phyloP scores from a whole-genome alignment of 1,139 yeast genomes.

The Hemisphaericaspora lyxosophila region DNA sequence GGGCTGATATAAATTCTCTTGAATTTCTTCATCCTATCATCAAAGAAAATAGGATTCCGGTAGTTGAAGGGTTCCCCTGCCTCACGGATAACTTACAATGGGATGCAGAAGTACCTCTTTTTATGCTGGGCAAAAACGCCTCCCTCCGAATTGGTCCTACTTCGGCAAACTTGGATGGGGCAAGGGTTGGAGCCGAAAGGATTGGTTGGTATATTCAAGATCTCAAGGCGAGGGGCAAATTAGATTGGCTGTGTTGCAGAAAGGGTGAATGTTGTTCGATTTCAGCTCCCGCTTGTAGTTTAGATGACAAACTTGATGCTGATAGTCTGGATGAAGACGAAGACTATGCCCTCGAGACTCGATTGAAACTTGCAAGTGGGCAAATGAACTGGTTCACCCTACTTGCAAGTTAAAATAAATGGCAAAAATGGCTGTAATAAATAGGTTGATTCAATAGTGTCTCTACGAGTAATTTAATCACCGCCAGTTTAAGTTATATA shows the following conservation, averaged over 20 bases:
- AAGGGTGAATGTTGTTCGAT: slow-evolving; percentile 1
- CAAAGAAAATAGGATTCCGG: slow-evolving; percentile 27
- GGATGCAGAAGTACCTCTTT: slow-evolving; percentile 40
- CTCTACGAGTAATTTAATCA: no score
- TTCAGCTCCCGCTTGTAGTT: neutral
- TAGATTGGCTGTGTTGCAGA: slow-evolving; percentile 21
- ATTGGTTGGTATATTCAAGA: slow-evolving; percentile 42
- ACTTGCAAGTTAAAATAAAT: slow-evolving; percentile 13
- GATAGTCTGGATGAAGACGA: slow-evolving; percentile 7
- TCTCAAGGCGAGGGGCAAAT: slow-evolving; percentile 22
- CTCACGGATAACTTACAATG: slow-evolving; percentile 48
- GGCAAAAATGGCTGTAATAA: no score
- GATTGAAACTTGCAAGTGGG: slow-evolving; percentile 30
- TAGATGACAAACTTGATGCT: slow-evolving; percentile 9
- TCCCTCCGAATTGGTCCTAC: slow-evolving; percentile 47
- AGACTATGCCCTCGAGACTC: slow-evolving; percentile 19
- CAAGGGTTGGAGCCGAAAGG: slow-evolving; percentile 48
- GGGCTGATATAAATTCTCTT: slow-evolving; percentile 30
- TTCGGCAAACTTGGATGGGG: slow-evolving; percentile 51
- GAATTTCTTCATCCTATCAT: slow-evolving; percentile 29
- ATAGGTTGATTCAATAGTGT: no score
- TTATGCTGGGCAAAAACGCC: slow-evolving; percentile 46
- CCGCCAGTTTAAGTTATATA: no score
- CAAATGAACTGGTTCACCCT: slow-evolving; percentile 34
- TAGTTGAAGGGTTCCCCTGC: slow-evolving; percentile 42